Evolutionary conservation across 2,329 filamentous ascomycete species (phyloP), one percentile per base, ranked within the genome.

Genomic region (Cytospora chrysosperma): DNA sequence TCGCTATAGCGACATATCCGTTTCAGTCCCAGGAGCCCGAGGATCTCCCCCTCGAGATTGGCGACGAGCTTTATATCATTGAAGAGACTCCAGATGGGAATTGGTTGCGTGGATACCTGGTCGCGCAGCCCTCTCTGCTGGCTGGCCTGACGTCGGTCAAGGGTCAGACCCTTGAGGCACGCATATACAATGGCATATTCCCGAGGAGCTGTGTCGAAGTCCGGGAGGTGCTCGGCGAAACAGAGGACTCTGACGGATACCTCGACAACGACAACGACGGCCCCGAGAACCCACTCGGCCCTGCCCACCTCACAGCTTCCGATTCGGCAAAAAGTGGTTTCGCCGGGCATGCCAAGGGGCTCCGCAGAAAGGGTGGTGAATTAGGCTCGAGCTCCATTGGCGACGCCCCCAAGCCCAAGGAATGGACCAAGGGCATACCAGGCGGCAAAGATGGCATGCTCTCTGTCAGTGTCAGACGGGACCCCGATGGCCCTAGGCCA

Each of bases 151-250:
- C 93, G 13, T 94, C 90, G 66, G 88, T 90, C 71, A 94, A 93
- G 75, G 94, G 95, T 55, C 92, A 97, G 76, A 96, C 93, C 0
- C 87, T 98, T 34, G 94, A 98, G 78, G 93, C 94, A 65, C 88
- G 95, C 68, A 95, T 99, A 64, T 99, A 98, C 75, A 97, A 93
- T n/a, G 95, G 95, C 70, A 96, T 99, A 72, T 99, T 99, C 73
- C 95, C 95, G 13, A 86, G 91, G 68, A 95, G 89, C 75, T 99
- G 94, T 71, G 94, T 99, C 63, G 93, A 99, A 76, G 89, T 99
- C 64, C 88, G 94, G 68, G 95, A 99, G 78, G 88, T 97, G 61
- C 84, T 99, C 40, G 93, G 91, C 65, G 92, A 94, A 66, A 79
- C 81, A 6, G 88, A 90, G 61, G 81, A 84, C 15, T 75, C 74